Evolutionary conservation across 345 rosid genomes (phyloP).

Genomic region (Gossypium herbaceum): DNA sequence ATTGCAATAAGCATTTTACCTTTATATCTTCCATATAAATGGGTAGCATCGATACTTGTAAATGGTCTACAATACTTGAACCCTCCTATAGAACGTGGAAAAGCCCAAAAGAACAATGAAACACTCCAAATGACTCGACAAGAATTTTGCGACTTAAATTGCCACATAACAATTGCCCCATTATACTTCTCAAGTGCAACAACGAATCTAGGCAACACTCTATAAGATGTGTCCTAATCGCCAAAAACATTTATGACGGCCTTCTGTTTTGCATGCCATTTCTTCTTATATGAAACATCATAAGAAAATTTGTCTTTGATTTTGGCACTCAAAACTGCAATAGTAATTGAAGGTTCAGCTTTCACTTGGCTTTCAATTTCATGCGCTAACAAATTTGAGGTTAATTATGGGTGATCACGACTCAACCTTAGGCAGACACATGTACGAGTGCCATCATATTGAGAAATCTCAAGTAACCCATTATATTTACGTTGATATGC

Average conservation of each 20-base stretch:
- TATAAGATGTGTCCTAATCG: constrained; percentile 2
- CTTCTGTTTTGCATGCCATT: too few species aligned
- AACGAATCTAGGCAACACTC: not conserved
- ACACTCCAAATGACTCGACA: not conserved
- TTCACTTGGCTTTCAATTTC: constrained; percentile 2
- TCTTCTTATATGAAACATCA: too few species aligned
- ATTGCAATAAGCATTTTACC: constrained; percentile 6
- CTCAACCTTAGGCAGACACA: not conserved
- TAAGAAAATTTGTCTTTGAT: too few species aligned
- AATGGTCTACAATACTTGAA: not conserved
- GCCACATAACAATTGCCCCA: not conserved
- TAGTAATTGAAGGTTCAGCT: too few species aligned
- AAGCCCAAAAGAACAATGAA: constrained; percentile 3
- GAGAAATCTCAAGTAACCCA: not conserved
- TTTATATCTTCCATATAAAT: constrained; percentile 11
- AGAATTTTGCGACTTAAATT: not conserved
- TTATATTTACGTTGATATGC: not conserved
- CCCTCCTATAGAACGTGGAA: not conserved
- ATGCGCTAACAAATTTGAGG: not conserved
- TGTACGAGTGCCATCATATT: not conserved
- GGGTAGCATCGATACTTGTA: not conserved
- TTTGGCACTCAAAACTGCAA: too few species aligned
- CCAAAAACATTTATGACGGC: not conserved
- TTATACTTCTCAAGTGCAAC: constrained; percentile 1
- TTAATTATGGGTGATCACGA: not conserved